These are phyloP conservation scores for Aspergillus ellipticus DNA, from an alignment of 495 filamentous ascomycete genomes.

Conservation along the genomic window DNA sequence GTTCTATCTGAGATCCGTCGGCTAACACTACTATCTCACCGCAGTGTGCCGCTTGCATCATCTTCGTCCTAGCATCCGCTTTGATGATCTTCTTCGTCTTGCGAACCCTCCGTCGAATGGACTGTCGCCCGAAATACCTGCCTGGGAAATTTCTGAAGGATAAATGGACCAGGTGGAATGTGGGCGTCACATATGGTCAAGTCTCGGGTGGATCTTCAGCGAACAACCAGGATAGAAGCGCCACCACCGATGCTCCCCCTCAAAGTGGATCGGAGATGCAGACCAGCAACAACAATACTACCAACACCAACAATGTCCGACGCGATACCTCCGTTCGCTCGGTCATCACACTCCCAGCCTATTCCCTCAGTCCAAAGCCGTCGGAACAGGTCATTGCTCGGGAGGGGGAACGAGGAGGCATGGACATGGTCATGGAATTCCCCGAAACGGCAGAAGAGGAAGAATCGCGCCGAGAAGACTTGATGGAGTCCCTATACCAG, in stretches of 20 bases:
- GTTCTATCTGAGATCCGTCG: not conserved
- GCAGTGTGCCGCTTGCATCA: slow-evolving; percentile 33
- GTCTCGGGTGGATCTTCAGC: slow-evolving; percentile 27
- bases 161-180: slow-evolving; percentile 59
- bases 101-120: slow-evolving; percentile 44
- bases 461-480: slow-evolving; percentile 76
- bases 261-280: slow-evolving; percentile 30
- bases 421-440: slow-evolving; percentile 86
- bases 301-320: slow-evolving; percentile 49
- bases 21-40: not conserved
- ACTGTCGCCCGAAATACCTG: slow-evolving; percentile 54
- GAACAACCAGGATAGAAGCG: slow-evolving; percentile 24
- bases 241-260: slow-evolving; percentile 22
- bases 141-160: slow-evolving; percentile 56
- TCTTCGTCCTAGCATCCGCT: slow-evolving; percentile 36
- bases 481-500: slow-evolving; percentile 92
- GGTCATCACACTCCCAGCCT: slow-evolving; percentile 86
- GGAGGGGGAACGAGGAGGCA: slow-evolving; percentile 87
- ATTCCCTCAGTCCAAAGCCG: slow-evolving; percentile 63
- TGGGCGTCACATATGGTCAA: slow-evolving; percentile 39
- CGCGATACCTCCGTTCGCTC: slow-evolving; percentile 85
- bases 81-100: slow-evolving; percentile 44
- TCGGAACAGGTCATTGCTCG: slow-evolving; percentile 83
- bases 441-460: slow-evolving; percentile 71
- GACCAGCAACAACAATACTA: slow-evolving; percentile 14